These are phyloP conservation scores for Aspergillus leporis DNA, from an alignment of 495 filamentous ascomycete genomes.

Conservation along the genomic window DNA sequence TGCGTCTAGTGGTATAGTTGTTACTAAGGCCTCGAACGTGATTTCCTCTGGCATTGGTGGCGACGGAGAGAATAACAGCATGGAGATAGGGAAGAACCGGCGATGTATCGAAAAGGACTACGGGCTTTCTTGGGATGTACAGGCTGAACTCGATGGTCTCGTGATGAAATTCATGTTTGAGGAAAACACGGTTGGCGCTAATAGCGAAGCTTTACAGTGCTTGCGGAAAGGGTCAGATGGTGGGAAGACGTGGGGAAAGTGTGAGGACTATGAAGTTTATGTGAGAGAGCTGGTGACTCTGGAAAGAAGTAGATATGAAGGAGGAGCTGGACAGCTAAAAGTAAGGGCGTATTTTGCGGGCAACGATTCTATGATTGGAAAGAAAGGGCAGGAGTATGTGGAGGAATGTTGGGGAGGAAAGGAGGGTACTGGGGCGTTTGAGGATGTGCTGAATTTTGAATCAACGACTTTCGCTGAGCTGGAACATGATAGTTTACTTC, in stretches of 20 bases:
- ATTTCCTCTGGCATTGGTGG: neutral
- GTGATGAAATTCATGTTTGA: constrained; percentile 23
- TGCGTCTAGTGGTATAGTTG: constrained; percentile 21
- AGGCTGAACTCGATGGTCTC: constrained; percentile 23
- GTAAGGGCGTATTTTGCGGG: constrained; percentile 29
- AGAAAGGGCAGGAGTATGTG: constrained; percentile 31
- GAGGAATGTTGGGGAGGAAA: constrained; percentile 30
- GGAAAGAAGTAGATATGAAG: constrained; percentile 1
- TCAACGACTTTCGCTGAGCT: constrained; percentile 17
- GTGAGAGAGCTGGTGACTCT: constrained; percentile 18
- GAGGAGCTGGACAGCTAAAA: constrained; percentile 4
- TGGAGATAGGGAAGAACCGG: constrained; percentile 17
- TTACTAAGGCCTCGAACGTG: constrained; percentile 16
- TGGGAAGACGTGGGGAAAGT: constrained; percentile 27
- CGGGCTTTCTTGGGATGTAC: constrained; percentile 18
- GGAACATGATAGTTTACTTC: constrained; percentile 34
- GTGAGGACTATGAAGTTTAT: constrained; percentile 31
- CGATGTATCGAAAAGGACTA: constrained; percentile 23
- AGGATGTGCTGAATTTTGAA: constrained; percentile 17
- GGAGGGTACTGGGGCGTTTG: constrained; percentile 14
- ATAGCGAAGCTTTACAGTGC: constrained; percentile 35
- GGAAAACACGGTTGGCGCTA: constrained; percentile 33
- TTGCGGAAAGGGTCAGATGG: constrained; percentile 23
- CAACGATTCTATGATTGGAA: constrained; percentile 33
- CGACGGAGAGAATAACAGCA: neutral